Evolutionary conservation across 2,329 filamentous ascomycete genomes (phyloP).

Genomic region (Botryotinia convoluta): DNA sequence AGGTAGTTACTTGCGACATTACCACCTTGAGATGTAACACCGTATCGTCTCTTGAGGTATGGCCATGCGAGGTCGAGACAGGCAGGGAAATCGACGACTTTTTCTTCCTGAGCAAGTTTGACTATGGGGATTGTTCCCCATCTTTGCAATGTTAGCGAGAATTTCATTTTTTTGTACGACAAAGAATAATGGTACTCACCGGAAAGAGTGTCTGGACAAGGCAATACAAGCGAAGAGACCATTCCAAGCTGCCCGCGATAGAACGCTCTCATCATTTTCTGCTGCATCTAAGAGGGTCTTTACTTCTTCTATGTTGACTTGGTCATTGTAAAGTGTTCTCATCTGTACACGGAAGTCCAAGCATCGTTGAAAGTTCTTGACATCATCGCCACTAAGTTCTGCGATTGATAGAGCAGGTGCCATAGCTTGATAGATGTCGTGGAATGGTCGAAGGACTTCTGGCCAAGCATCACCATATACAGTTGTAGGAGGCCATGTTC

Average conservation of each 20-base stretch:
- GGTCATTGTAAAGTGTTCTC: conserved; percentile 14
- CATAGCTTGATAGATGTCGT: conserved; percentile 38
- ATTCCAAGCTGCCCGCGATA: conserved; percentile 38
- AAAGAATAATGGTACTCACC: conserved; percentile 22
- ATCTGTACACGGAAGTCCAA: conserved; percentile 18
- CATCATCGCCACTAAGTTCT: conserved; percentile 34
- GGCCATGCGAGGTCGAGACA: conserved; percentile 39
- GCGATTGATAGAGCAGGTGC: conserved; percentile 31
- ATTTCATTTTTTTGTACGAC: background rate
- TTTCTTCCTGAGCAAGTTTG: conserved; percentile 39
- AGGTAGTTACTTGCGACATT: conserved; percentile 39
- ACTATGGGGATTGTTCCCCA: conserved; percentile 41
- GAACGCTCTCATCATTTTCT: conserved; percentile 32
- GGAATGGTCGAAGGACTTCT: conserved; percentile 34
- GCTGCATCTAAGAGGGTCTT: conserved; percentile 20
- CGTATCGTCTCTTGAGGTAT: conserved; percentile 38
- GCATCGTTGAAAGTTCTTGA: conserved; percentile 28
- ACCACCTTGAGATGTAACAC: conserved; percentile 37
- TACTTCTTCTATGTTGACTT: conserved; percentile 8
- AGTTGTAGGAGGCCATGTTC: conserved; percentile 30
- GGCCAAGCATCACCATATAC: conserved; percentile 35
- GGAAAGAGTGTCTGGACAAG: conserved; percentile 39
- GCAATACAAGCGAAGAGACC: conserved; percentile 40
- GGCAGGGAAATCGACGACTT: conserved; percentile 35
- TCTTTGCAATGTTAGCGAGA: conserved; percentile 22